phyloP scores from a whole-genome alignment of 495 filamentous ascomycete species.

The Talaromyces stipitatus region DNA sequence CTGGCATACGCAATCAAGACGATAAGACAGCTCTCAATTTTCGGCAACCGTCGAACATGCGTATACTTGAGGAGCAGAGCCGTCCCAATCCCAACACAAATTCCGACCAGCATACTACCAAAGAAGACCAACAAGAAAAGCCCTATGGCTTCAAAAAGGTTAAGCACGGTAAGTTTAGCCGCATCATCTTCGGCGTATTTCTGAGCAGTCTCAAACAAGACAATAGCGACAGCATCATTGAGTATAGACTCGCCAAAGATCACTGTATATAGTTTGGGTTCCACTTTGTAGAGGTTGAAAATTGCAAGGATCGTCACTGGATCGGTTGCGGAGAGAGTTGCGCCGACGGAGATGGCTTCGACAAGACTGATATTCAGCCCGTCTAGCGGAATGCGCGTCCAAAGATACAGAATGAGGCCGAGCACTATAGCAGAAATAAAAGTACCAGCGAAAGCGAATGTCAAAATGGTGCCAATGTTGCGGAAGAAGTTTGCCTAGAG shows the following conservation, averaged over 20 bases:
- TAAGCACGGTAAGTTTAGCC: constrained; percentile 59
- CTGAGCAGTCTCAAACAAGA: constrained; percentile 95
- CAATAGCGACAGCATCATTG: constrained; percentile 97
- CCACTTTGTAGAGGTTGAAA: constrained; percentile 98
- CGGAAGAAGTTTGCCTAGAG: constrained; percentile 94
- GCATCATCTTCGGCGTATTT: constrained; percentile 62
- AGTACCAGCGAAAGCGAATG: constrained; percentile 96
- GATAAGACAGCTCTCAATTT: constrained; percentile 93
- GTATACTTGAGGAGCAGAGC: constrained; percentile 90
- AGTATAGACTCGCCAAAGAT: constrained; percentile 98
- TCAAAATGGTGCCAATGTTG: constrained; percentile 94
- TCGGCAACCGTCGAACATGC: constrained; percentile 80
- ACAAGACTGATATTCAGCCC: constrained; percentile 80
- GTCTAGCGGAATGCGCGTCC: constrained; percentile 80
- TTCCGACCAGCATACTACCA: constrained; percentile 81
- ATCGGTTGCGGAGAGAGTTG: constrained; percentile 92
- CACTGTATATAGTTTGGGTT: constrained; percentile 94
- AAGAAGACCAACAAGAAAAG: constrained; percentile 96
- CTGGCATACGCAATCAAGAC: constrained; percentile 90
- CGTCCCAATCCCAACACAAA: constrained; percentile 77
- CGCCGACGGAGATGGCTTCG: constrained; percentile 91
- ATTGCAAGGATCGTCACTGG: constrained; percentile 96
- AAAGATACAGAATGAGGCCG: constrained; percentile 77
- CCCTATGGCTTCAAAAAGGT: constrained; percentile 82
- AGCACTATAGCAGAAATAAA: constrained; percentile 95